These are phyloP conservation scores for Infundibulicybe gibba DNA, from an alignment of 768 basidiomycete species.

Conservation along the genomic window DNA sequence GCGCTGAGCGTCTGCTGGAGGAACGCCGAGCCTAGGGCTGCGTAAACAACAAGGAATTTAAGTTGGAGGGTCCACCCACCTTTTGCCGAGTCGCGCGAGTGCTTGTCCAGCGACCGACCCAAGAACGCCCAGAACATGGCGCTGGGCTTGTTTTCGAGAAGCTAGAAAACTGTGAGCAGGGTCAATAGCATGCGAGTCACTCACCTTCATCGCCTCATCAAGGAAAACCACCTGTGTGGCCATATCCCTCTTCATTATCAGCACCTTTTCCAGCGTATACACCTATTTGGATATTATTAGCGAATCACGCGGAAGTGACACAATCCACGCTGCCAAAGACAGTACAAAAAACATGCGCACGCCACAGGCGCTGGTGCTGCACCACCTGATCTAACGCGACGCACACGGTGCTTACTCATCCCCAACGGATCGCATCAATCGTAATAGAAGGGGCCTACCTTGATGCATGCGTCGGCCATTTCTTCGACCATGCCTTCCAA, in stretches of 20 bases:
- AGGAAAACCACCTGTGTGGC: slow-evolving; percentile 75
- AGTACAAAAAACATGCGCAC: slow-evolving; percentile 1
- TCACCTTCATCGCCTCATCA: slow-evolving; percentile 91
- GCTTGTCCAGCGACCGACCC: slow-evolving; percentile 75
- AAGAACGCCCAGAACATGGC: slow-evolving; percentile 88
- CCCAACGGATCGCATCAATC: not conserved
- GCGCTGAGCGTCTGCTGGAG: slow-evolving; percentile 85
- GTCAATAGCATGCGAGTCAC: not conserved
- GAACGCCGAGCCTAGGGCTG: slow-evolving; percentile 73
- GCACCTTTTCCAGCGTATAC: slow-evolving; percentile 91
- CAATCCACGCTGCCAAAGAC: not conserved
- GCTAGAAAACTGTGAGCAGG: slow-evolving; percentile 31
- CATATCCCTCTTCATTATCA: slow-evolving; percentile 84
- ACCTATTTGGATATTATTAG: slow-evolving; percentile 47
- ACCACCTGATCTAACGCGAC: slow-evolving; percentile 6
- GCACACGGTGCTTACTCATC: slow-evolving; percentile 9
- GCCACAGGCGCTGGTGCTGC: not conserved
- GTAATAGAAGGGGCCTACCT: slow-evolving; percentile 36
- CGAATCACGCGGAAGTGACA: not conserved
- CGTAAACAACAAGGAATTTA: not conserved
- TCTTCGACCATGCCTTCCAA: slow-evolving; percentile 84
- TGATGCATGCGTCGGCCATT: slow-evolving; percentile 88
- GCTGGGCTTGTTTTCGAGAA: slow-evolving; percentile 88
- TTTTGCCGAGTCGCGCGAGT: slow-evolving; percentile 76
- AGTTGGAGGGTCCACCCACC: slow-evolving; percentile 36